These are phyloP conservation scores for Venturia oleaginea DNA, from an alignment of 2,329 filamentous ascomycete species.

Conservation along the genomic window DNA sequence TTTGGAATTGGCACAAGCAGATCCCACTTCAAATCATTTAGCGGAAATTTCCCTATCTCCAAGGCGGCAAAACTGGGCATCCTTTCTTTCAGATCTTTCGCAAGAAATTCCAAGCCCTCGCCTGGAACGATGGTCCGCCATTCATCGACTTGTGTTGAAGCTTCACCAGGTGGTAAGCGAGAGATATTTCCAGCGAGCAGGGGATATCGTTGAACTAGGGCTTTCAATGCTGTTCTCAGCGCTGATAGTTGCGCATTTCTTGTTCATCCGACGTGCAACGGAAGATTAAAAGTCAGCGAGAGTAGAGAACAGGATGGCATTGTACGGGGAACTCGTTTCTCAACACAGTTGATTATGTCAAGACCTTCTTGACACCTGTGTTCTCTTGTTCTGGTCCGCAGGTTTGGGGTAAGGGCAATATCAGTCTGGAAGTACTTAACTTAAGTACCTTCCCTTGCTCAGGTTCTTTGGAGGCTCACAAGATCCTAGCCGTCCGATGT, in stretches of 20 bases:
- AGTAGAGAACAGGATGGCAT: constrained; percentile 7
- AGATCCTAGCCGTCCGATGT: too few relatives aligned
- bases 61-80: constrained; percentile 7
- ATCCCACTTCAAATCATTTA: not conserved
- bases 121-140: constrained; percentile 10
- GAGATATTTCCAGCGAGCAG: not conserved
- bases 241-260: constrained; percentile 3
- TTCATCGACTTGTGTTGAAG: not conserved
- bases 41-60: not conserved
- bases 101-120: not conserved
- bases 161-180: not conserved
- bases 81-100: constrained; percentile 5
- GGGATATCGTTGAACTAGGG: constrained; percentile 9
- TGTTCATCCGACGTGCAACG: constrained; percentile 7
- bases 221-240: constrained; percentile 4
- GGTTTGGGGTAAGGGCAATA: too few relatives aligned
- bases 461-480: too few relatives aligned
- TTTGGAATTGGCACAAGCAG: constrained; percentile 9
- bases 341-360: too few relatives aligned
- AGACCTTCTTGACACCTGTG: too few relatives aligned
- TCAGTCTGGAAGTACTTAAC: too few relatives aligned
- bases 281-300: constrained; percentile 9
- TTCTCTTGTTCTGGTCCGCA: too few relatives aligned
- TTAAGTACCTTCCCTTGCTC: too few relatives aligned
- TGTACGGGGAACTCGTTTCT: too few relatives aligned